Evolutionary conservation across 2,329 filamentous ascomycete species (phyloP).

Genomic region (Botryotinia convoluta): DNA sequence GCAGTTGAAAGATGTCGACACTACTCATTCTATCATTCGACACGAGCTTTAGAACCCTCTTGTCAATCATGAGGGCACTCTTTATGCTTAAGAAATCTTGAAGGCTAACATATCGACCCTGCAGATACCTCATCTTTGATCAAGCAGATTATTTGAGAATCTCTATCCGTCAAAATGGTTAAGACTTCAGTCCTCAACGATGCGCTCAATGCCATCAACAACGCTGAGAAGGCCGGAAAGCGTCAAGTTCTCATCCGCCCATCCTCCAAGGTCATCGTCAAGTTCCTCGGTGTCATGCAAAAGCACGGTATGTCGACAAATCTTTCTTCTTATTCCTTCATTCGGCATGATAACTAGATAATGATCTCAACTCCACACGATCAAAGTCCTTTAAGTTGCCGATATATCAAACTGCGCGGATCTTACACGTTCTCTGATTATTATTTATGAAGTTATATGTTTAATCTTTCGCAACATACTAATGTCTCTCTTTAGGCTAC

Average conservation of each 20-base stretch:
- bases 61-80: constrained; percentile 60
- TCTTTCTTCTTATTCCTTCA: constrained; percentile 24
- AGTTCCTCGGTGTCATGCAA: constrained; percentile 99
- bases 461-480: constrained; percentile 94
- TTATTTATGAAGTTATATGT: constrained; percentile 75
- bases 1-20: constrained; percentile 48
- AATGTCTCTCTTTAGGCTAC: constrained; percentile 68
- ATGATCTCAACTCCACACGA: constrained; percentile 81
- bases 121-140: constrained; percentile 64
- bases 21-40: constrained; percentile 61
- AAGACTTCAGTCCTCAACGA: constrained; percentile 99
- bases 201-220: constrained; percentile 99
- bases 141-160: constrained; percentile 70
- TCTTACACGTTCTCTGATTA: constrained; percentile 96
- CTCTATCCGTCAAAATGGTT: constrained; percentile 88
- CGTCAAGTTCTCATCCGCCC: constrained; percentile 98
- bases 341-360: constrained; percentile 99
- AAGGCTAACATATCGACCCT: constrained; percentile 56
- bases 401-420: constrained; percentile 88
- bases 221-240: constrained; percentile 99
- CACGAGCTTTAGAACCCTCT: constrained; percentile 70
- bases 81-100: constrained; percentile 59
- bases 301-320: constrained; percentile 80
- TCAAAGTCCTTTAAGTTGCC: constrained; percentile 99
- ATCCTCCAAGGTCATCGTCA: constrained; percentile 98